Base-by-base conservation (phyloP, 2,329 filamentous ascomycete genomes). In the Aspergillus pseudonomiae region DNA sequence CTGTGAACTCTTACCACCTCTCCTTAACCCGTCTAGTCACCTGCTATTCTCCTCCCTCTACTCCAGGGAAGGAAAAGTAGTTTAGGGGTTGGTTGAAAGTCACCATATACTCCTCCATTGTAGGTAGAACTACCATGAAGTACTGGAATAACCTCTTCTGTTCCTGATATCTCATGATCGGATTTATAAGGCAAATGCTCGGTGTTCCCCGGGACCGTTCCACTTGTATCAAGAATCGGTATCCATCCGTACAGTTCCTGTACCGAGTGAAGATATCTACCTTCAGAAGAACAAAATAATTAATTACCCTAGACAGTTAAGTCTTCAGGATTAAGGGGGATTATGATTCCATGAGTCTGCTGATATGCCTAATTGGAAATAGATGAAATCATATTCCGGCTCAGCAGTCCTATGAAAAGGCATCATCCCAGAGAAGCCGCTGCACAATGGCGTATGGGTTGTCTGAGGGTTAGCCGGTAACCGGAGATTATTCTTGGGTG, bases 381-480 rank as follows among this genome's bases (percentile, higher is more conserved):
- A 30, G 41, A 41, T 45, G 61, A 46, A 63, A 59, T 59, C 46
- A 61, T 43, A 30, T 14, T 61, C 36, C 53, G 21, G 45, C 30
- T 57, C 16, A 50, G n/a, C 46, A 58, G 53, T 61, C 61, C 57
- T 39, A 50, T 52, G 28, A 36, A 30, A 26, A 53, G 12, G n/a
- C 41, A 14, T 26, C 16, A 57, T 32, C 55, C 39, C 24, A 14
- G 34, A 45, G 55, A 21, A 30, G 32, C 41, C 56, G 45, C 63
- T 68, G 65, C 67, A 68, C 61, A 63, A 65, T 65, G 61, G 67
- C 65, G 67, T 67, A 64, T 65, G 65, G 57, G 48, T 39, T 39
- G 32, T n/a, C 43, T 59, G 41, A 14, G 39, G 28, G 30, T 43
- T n/a, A 48, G 53, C 57, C 57, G 60, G 62, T 56, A 64, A 61